These are phyloP conservation scores for Suillus paluster DNA, from an alignment of 768 basidiomycete species.

Conservation along the genomic window DNA sequence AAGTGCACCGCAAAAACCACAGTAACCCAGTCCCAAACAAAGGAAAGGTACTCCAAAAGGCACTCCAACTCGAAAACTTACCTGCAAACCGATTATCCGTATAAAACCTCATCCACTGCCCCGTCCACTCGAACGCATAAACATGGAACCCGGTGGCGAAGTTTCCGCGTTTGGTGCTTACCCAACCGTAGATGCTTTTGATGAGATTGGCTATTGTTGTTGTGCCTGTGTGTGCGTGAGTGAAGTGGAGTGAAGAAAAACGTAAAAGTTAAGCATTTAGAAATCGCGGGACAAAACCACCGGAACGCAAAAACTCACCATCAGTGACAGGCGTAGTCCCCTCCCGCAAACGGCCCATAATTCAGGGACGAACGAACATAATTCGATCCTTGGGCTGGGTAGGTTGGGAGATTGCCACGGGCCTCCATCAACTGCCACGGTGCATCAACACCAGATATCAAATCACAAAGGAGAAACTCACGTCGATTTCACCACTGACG, in stretches of 20 bases:
- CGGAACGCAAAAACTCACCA: conserved; percentile 25
- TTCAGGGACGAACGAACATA: conserved; percentile 62
- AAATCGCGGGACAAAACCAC: too few relatives aligned
- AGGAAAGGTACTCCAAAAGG: too few relatives aligned
- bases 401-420: conserved; percentile 50
- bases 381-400: conserved; percentile 48
- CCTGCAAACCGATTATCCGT: conserved; percentile 52
- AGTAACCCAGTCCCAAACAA: too few relatives aligned
- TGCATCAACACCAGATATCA: too few relatives aligned
- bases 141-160: conserved; percentile 55
- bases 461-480: too few relatives aligned
- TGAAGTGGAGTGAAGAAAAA: neutral
- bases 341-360: conserved; percentile 60
- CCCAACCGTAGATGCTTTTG: conserved; percentile 42
- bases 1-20: too few relatives aligned
- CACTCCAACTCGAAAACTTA: too few relatives aligned
- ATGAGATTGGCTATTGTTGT: conserved; percentile 29
- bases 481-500: conserved; percentile 60
- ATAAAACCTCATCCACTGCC: conserved; percentile 56
- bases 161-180: conserved; percentile 44
- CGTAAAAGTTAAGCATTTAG: too few relatives aligned
- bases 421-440: conserved; percentile 62
- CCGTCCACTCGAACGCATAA: conserved; percentile 65
- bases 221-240: conserved; percentile 13
- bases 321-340: conserved; percentile 36